Conservation (phyloP, 108 stramenopile species). For the Skeletonema grethae region DNA sequence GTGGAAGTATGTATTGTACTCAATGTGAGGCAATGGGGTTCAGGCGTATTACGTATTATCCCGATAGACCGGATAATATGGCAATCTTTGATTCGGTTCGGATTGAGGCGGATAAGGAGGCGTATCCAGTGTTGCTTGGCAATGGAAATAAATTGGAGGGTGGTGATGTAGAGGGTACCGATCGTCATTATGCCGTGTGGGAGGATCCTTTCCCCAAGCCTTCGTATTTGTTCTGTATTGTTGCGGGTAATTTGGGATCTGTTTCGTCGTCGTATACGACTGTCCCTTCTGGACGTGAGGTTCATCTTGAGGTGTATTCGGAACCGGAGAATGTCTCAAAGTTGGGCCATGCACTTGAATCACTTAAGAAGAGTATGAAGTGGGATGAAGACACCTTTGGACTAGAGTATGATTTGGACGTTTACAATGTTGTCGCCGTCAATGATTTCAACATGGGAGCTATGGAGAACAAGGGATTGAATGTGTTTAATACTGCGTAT, state of each 20-base stretch:
- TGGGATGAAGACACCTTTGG: slow-evolving; percentile 97
- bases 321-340: slow-evolving; percentile 73
- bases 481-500: slow-evolving; percentile 94
- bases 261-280: slow-evolving; percentile 34
- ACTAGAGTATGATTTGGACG: slow-evolving; percentile 94
- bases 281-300: slow-evolving; percentile 47
- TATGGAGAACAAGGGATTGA: slow-evolving; percentile 93
- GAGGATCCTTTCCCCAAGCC: slow-evolving; percentile 81
- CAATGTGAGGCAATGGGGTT: slow-evolving; percentile 92
- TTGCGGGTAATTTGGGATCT: slow-evolving; percentile 62
- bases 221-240: slow-evolving; percentile 73
- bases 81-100: slow-evolving; percentile 76
- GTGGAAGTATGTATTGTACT: slow-evolving; percentile 89
- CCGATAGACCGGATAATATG: slow-evolving; percentile 97
- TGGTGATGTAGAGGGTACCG: slow-evolving; percentile 44
- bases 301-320: slow-evolving; percentile 66
- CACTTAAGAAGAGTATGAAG: slow-evolving; percentile 87
- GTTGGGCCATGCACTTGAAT: slow-evolving; percentile 66
- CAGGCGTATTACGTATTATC: slow-evolving; percentile 88
- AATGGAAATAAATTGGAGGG: slow-evolving; percentile 92
- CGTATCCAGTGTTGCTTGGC: slow-evolving; percentile 85
- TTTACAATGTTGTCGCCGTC: slow-evolving; percentile 95
- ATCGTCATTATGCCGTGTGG: slow-evolving; percentile 78
- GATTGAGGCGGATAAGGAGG: slow-evolving; percentile 77
- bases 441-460: slow-evolving; percentile 94